phyloP scores from a whole-genome alignment of 176 grass and related monocot species.

The Zizania latifolia region DNA sequence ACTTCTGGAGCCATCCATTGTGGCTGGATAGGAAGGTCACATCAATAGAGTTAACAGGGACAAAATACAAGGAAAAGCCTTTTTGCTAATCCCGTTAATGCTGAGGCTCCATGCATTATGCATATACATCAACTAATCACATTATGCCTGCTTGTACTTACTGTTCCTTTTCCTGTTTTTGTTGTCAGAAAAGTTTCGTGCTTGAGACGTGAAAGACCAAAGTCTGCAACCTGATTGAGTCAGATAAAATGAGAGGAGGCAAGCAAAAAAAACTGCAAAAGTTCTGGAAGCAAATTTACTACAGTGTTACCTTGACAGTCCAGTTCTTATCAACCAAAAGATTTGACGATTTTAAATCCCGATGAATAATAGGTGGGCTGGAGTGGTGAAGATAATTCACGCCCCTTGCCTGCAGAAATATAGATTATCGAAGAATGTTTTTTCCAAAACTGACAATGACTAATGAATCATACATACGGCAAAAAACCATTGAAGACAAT shows the following conservation, averaged over 20 bases:
- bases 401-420: constrained; percentile 65
- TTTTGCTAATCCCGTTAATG: constrained; percentile 7
- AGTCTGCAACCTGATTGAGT: constrained; percentile 79
- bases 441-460: not conserved
- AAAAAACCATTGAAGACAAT: not conserved
- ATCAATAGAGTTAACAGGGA: constrained; percentile 31
- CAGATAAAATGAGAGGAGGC: constrained; percentile 17
- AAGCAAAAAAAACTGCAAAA: not conserved
- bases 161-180: constrained; percentile 94
- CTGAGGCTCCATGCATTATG: not conserved
- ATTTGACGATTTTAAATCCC: constrained; percentile 98
- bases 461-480: not conserved
- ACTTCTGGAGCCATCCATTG: constrained; percentile 99
- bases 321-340: constrained; percentile 99
- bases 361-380: constrained; percentile 85
- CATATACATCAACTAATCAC: not conserved
- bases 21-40: constrained; percentile 37
- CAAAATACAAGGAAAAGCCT: constrained; percentile 3
- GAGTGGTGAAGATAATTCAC: constrained; percentile 99
- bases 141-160: constrained; percentile 37
- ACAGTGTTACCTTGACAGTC: constrained; percentile 75
- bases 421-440: no score
- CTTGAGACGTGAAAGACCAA: constrained; percentile 98
- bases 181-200: constrained; percentile 85
- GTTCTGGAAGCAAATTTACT: constrained; percentile 23